Base-by-base conservation (phyloP, 108 stramenopile species). In the Nitzschia palea region DNA sequence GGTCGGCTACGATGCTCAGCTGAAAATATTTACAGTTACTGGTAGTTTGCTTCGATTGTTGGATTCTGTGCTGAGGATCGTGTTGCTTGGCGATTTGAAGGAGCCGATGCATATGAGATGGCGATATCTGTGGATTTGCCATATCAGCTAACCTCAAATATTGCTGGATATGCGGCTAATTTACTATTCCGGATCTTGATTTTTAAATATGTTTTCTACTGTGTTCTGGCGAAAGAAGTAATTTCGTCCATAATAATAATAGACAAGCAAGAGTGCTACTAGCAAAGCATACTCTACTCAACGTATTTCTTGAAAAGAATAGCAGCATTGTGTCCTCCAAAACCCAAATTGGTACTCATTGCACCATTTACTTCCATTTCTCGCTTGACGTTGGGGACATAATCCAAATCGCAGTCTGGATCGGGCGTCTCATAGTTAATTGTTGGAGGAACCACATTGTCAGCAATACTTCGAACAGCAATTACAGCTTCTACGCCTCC, bases 301-400 rank as follows among this genome's bases (percentile, higher is more conserved):
- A 62, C 75, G 63, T 79, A 94, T 71, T 95, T 97, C 82, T 95
- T 95, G 75, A 98, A 97, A 27, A 96, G 78, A 17, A 98, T 67
- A n/a, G 95, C 96, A n/a, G 96, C 98, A 76, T 98, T 98, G 90
- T 97, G 97, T 54, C 98, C 98, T 31, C 98, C 98, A 71, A 98
- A 98, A 4, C 98, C 98, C 55, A 98, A 79, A 72, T 95, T 97
- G 37, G 97, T 94, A 74, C 93, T 95, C 89, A 98, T 95, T 2
- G 95, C 97, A 8, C 81, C 95, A 36, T 81, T 88, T 1, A 95
- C 89, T 51, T 86, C 88, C 89, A 93, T 90, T 59, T 91, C 83
- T 77, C 88, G 81, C 83, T 89, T 95, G 29, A 65, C 77, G 62
- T 95, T 95, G 22, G 98, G 94, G 32, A 96, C 95, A 76, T 97